These are phyloP conservation scores for Jimgerdemannia flammicorona DNA, from an alignment of 192 early-diverging fungal genomes.

Conservation along the genomic window DNA sequence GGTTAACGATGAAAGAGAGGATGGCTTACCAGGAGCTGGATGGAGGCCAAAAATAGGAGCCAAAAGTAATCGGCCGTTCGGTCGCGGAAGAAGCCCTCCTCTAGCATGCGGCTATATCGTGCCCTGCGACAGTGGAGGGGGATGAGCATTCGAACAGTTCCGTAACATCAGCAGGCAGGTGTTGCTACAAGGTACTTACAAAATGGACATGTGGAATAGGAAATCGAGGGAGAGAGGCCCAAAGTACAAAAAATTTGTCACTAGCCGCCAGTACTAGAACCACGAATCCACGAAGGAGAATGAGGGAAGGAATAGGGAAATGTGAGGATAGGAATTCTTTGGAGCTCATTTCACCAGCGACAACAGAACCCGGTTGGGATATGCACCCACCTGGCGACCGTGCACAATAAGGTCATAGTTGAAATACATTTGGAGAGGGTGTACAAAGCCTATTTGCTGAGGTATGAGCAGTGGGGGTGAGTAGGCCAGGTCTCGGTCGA, in stretches of 20 bases:
- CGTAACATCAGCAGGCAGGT: neutral
- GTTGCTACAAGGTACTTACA: constrained; percentile 38
- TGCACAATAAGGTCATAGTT: constrained; percentile 67
- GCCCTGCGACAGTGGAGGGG: constrained; percentile 36
- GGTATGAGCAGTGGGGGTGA: constrained; percentile 2
- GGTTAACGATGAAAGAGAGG: neutral
- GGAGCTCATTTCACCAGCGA: too few relatives aligned
- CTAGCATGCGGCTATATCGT: constrained; percentile 87
- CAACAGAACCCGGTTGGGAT: neutral
- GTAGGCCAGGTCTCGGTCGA: neutral
- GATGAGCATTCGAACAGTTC: neutral
- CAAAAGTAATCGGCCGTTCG: constrained; percentile 92
- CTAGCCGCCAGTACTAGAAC: constrained; percentile 81
- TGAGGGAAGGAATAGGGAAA: too few relatives aligned
- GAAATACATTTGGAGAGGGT: constrained; percentile 79
- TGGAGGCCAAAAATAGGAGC: constrained; percentile 72
- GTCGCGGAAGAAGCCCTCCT: constrained; percentile 89
- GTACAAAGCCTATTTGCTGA: constrained; percentile 81
- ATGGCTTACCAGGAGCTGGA: constrained; percentile 47
- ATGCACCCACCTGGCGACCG: constrained; percentile 56
- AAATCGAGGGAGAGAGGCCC: constrained; percentile 89
- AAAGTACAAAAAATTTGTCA: constrained; percentile 94
- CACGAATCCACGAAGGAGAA: too few relatives aligned
- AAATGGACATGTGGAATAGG: constrained; percentile 90
- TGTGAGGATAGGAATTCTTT: neutral